These are phyloP conservation scores for Psilocybe mexicana DNA, from an alignment of 1,284 basidiomycete species.

Conservation along the genomic window DNA sequence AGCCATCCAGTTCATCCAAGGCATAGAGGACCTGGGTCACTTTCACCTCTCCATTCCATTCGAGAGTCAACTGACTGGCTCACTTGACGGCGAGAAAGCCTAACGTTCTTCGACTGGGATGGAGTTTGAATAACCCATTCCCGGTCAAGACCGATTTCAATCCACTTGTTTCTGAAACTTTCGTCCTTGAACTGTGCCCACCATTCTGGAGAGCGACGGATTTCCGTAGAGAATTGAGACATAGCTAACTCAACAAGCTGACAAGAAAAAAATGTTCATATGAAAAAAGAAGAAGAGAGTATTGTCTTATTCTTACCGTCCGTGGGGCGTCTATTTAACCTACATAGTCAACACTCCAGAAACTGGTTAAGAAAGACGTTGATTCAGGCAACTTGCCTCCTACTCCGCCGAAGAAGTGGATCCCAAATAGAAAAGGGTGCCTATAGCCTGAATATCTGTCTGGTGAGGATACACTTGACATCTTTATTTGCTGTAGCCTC, in stretches of 20 bases:
- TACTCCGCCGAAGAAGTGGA: conserved; percentile 39
- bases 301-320: conserved; percentile 36
- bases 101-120: conserved; percentile 30
- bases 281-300: background rate
- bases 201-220: conserved; percentile 45
- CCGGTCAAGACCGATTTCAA: conserved; percentile 29
- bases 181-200: conserved; percentile 36
- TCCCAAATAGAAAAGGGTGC: conserved; percentile 50
- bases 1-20: conserved; percentile 50
- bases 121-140: conserved; percentile 38
- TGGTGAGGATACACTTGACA: conserved; percentile 12
- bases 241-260: conserved; percentile 53
- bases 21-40: conserved; percentile 46
- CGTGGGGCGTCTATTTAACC: conserved; percentile 40
- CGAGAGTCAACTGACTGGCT: conserved; percentile 4
- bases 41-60: background rate
- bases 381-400: conserved; percentile 32
- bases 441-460: conserved; percentile 40
- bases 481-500: background rate
- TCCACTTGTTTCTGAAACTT: conserved; percentile 35
- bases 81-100: conserved; percentile 47
- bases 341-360: background rate
- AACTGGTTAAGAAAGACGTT: background rate
- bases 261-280: background rate
- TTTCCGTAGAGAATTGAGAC: conserved; percentile 44